phyloP scores from a whole-genome alignment of 257 asterid genomes.

The Solanum habrochaites region DNA sequence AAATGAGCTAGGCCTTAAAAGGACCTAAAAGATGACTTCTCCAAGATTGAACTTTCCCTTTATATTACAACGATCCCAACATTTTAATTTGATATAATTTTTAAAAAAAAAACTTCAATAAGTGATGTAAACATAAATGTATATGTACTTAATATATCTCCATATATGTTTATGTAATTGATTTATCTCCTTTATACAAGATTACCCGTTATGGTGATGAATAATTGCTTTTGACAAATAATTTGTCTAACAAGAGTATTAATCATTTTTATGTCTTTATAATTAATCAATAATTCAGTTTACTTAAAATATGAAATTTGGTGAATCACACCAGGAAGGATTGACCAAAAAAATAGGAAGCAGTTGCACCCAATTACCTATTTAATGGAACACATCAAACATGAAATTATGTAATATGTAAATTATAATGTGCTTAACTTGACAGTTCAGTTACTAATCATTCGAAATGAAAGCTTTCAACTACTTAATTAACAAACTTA shows the following conservation, averaged over 20 bases:
- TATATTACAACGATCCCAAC: too few relatives aligned
- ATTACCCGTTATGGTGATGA: background rate
- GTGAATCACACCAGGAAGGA: background rate
- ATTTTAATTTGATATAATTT: too few relatives aligned
- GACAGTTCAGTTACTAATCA: background rate
- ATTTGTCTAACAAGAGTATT: background rate
- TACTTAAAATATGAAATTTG: background rate
- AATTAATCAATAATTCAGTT: background rate
- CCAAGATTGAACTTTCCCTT: too few relatives aligned
- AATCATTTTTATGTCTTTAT: background rate
- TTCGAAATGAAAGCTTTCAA: background rate
- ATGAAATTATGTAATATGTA: background rate
- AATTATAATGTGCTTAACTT: conserved; percentile 13
- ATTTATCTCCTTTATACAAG: background rate
- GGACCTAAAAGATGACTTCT: too few relatives aligned
- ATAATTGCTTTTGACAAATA: background rate
- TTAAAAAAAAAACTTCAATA: too few relatives aligned
- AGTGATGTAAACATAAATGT: too few relatives aligned
- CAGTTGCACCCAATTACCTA: background rate
- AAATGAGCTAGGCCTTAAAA: too few relatives aligned
- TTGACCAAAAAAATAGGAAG: background rate
- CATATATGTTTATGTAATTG: background rate
- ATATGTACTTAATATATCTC: too few relatives aligned
- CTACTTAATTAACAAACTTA: background rate
- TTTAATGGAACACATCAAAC: background rate